Conservation (phyloP, 768 basidiomycete genomes). For the Rhizopogon sp. region DNA sequence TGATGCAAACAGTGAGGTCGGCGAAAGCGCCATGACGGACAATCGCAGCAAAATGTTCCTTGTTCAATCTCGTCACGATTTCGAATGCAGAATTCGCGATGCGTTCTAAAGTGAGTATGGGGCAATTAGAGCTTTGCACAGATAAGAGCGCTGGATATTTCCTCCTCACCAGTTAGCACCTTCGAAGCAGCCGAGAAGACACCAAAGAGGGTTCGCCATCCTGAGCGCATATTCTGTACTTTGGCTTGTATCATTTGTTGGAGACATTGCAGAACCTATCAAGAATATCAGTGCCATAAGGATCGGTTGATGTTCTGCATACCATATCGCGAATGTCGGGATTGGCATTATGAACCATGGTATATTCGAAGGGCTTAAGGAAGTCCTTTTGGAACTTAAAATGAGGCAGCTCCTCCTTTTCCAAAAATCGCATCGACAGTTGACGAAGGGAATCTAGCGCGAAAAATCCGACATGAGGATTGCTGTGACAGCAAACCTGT, state of each 20-base stretch:
- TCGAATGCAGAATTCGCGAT: constrained; percentile 94
- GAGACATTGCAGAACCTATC: constrained; percentile 90
- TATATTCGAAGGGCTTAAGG: constrained; percentile 95
- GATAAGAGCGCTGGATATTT: background rate
- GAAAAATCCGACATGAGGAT: constrained; percentile 94
- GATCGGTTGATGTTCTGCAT: constrained; percentile 5
- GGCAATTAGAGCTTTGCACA: background rate
- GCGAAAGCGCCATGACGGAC: constrained; percentile 93
- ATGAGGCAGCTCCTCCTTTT: constrained; percentile 96
- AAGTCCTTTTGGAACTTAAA: constrained; percentile 99
- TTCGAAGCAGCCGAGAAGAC: constrained; percentile 97
- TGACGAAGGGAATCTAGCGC: constrained; percentile 95
- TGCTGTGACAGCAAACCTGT: constrained; percentile 97
- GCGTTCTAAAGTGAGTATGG: constrained; percentile 50
- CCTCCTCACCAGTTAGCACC: constrained; percentile 69
- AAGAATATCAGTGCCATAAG: constrained; percentile 3
- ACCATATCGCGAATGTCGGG: constrained; percentile 97
- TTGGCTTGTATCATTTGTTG: constrained; percentile 98
- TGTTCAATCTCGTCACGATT: constrained; percentile 87
- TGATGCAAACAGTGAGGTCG: constrained; percentile 94
- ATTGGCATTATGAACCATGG: constrained; percentile 95
- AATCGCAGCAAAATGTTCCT: constrained; percentile 85
- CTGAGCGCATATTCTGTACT: constrained; percentile 92
- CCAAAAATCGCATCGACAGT: constrained; percentile 96
- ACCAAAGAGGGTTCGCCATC: constrained; percentile 99